Base-by-base conservation (phyloP, 1,284 basidiomycete species). In the Heliocybe sulcata region DNA sequence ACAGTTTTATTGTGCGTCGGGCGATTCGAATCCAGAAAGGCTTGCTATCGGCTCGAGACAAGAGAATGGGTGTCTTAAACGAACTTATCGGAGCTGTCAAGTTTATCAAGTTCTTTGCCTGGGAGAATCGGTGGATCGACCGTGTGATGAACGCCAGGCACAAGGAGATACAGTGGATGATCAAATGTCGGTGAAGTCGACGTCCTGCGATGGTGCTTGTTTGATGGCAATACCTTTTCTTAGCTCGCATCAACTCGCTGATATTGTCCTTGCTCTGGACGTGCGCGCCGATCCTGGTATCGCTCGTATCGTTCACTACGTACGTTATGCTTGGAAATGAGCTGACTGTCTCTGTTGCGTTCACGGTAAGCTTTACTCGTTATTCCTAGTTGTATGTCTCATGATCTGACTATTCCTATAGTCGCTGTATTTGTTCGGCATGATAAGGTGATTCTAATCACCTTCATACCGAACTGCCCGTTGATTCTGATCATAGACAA, bases 41-140 rank as follows among this genome's bases (percentile, higher is more conserved):
- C 9, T 68, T 90, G 23, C 72, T 87, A 45, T 77, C 81, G 10
- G 84, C 92, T 0, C 76, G 90, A 9, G 94, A 98, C 65, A 86
- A 85, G 64, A 80, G 94, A 1, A 94, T 97, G 82, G 80, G 77
- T 0, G 85, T 92, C 16, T 70, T 97, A 62, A 94, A 87, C 57
- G 94, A 98, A 68, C 75, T 98, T 16, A 87, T 95, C 54, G 74
- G 82, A 29, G 83, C 86, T 2, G 83, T 85, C 38, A 90, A 90
- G 64, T 91, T 93, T 64, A 87, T 94, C 74, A 94, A 94, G 63
- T 90, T 92, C 71, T 91, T 91, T 58, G 88, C 87, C 2, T 91
- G 89, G 89, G 88, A 91, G 62, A 79, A 83, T 35, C 73, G 78
- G 12, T 92, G 88, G 89, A 85, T 90, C 51, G 66, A 77, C 20